Evolutionary conservation across 2,329 filamentous ascomycete species (phyloP).

Genomic region (Fusarium decemcellulare): DNA sequence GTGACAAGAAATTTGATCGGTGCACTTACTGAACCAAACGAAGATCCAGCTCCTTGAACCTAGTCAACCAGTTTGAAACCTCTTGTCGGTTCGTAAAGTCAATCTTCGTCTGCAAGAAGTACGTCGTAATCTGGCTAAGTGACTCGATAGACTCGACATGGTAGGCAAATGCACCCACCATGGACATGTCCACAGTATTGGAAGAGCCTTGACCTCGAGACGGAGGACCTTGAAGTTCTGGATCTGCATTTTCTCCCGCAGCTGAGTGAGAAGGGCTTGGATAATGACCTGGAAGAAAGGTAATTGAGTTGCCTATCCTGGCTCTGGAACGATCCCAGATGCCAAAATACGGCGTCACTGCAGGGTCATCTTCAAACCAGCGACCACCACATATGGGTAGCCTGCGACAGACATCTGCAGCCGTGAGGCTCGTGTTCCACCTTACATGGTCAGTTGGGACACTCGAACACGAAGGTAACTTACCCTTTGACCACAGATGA

Average conservation of each 20-base stretch:
- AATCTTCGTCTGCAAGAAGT: conserved; percentile 59
- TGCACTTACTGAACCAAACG: conserved; percentile 55
- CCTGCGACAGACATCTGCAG: conserved; percentile 46
- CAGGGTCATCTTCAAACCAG: conserved; percentile 55
- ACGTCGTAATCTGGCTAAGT: conserved; percentile 58
- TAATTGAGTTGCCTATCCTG: conserved; percentile 54
- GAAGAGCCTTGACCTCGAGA: neutral
- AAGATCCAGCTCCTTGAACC: conserved; percentile 63
- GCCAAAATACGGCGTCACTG: conserved; percentile 58
- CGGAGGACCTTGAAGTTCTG: neutral
- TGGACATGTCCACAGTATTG: conserved; percentile 48
- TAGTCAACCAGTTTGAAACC: conserved; percentile 56
- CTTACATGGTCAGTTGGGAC: neutral
- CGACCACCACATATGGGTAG: conserved; percentile 54
- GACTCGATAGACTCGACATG: conserved; percentile 61
- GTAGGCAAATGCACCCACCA: conserved; percentile 61
- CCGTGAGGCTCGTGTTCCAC: conserved; percentile 9
- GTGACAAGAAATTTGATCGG: neutral
- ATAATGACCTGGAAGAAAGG: conserved; percentile 51
- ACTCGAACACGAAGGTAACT: too few relatives aligned
- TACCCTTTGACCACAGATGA: conserved; percentile 5
- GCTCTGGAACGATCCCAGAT: conserved; percentile 59
- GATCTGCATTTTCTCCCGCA: neutral
- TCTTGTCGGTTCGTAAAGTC: conserved; percentile 55
- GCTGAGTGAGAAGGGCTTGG: conserved; percentile 2